Conservation (phyloP, 495 filamentous ascomycete genomes). For the Tuber borchii region DNA sequence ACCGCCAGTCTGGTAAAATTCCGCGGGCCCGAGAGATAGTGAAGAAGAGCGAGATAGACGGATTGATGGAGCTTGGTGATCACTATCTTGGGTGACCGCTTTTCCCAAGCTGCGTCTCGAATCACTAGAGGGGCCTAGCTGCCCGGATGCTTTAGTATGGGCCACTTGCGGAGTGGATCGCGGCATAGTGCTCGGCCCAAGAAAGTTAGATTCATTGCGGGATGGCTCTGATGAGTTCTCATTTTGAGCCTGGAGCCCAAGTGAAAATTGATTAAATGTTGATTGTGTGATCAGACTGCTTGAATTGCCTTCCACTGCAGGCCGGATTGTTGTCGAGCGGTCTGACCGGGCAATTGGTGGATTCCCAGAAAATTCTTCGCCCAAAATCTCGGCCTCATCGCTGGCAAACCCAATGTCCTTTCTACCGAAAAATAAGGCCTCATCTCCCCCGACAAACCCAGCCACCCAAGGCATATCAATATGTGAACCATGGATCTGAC, state of each 20-base stretch:
- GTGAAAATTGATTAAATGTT: neutral
- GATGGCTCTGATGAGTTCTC: neutral
- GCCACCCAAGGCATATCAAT: conserved; percentile 17
- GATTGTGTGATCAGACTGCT: neutral
- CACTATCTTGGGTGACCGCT: neutral
- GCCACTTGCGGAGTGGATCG: neutral
- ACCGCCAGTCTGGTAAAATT: conserved; percentile 8
- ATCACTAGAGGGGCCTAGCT: neutral
- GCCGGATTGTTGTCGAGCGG: neutral
- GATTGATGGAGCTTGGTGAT: neutral
- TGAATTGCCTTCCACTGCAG: neutral
- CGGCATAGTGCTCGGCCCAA: neutral
- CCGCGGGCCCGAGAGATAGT: conserved; percentile 7
- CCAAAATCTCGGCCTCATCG: neutral
- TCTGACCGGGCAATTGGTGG: neutral
- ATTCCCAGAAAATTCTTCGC: neutral
- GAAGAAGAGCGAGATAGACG: conserved; percentile 6
- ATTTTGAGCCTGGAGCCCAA: neutral
- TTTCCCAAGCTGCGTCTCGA: neutral
- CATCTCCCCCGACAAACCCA: conserved; percentile 29
- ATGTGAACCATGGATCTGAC: conserved; percentile 10
- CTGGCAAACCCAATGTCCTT: neutral
- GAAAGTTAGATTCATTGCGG: neutral
- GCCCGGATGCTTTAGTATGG: neutral
- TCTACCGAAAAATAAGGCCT: conserved; percentile 10